These are phyloP conservation scores for Porpolomopsis calyptriformis DNA, from an alignment of 768 basidiomycete genomes.

Conservation along the genomic window DNA sequence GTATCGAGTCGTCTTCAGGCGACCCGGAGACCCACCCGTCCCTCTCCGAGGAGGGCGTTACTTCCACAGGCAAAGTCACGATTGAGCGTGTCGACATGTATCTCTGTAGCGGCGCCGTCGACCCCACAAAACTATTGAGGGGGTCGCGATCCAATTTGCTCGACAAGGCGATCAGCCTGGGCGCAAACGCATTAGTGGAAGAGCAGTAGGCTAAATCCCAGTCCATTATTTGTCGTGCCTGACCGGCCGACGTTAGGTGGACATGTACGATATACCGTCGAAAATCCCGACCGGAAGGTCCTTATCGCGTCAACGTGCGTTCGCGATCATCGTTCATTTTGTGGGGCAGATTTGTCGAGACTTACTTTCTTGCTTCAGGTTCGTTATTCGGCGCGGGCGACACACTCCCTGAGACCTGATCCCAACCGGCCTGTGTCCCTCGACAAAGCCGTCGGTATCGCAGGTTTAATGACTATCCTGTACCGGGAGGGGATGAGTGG, in stretches of 20 bases:
- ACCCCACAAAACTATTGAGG: conserved; percentile 45
- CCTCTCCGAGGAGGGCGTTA: conserved; percentile 18
- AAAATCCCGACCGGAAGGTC: conserved; percentile 36
- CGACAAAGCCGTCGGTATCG: conserved; percentile 48
- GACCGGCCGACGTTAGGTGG: conserved; percentile 37
- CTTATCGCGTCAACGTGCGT: conserved; percentile 53
- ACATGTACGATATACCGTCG: conserved; percentile 46
- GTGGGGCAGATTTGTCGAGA: neutral
- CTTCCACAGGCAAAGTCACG: conserved; percentile 4
- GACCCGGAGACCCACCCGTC: conserved; percentile 31
- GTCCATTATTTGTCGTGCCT: conserved; percentile 8
- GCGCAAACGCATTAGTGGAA: conserved; percentile 53
- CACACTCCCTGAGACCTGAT: conserved; percentile 41
- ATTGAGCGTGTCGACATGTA: conserved; percentile 33
- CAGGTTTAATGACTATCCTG: conserved; percentile 68
- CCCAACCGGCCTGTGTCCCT: conserved; percentile 53
- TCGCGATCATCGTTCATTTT: conserved; percentile 1
- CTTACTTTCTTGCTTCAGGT: conserved; percentile 33
- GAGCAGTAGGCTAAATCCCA: conserved; percentile 45
- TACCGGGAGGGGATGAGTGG: conserved; percentile 19
- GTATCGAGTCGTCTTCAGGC: conserved; percentile 28
- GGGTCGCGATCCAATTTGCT: conserved; percentile 41
- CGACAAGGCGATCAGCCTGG: conserved; percentile 37
- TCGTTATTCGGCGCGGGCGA: conserved; percentile 49
- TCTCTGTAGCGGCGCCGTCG: conserved; percentile 53